These are phyloP conservation scores for Penicillium psychrosexuale DNA, from an alignment of 2,329 filamentous ascomycete species.

Conservation along the genomic window DNA sequence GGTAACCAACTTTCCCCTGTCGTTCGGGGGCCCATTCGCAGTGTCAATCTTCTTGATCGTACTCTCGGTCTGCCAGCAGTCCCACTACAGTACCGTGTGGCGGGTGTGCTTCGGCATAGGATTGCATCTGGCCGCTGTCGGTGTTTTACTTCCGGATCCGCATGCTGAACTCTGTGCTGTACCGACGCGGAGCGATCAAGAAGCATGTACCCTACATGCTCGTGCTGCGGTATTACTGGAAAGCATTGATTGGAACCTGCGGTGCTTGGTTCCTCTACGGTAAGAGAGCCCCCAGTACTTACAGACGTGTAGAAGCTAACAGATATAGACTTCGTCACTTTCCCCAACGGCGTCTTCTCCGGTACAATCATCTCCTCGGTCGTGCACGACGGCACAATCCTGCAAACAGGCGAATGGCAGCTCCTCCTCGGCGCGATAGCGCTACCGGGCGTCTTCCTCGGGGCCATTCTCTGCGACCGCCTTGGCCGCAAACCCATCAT, in stretches of 20 bases:
- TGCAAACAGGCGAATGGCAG: slow-evolving; percentile 49
- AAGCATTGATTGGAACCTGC: slow-evolving; percentile 51
- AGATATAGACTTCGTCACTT: slow-evolving; percentile 41
- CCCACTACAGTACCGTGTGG: slow-evolving; percentile 46
- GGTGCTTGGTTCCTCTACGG: slow-evolving; percentile 56
- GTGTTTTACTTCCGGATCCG: slow-evolving; percentile 57
- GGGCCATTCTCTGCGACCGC: slow-evolving; percentile 48
- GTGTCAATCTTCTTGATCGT: slow-evolving; percentile 50
- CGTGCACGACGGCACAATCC: slow-evolving; percentile 39
- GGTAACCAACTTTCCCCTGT: slow-evolving; percentile 46
- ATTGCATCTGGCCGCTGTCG: slow-evolving; percentile 50
- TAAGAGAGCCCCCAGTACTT: not conserved
- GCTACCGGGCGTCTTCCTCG: slow-evolving; percentile 51
- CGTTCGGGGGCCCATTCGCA: slow-evolving; percentile 42
- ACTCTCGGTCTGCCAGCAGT: slow-evolving; percentile 36
- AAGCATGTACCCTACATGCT: slow-evolving; percentile 50
- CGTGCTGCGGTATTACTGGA: slow-evolving; percentile 55
- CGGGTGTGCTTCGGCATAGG: slow-evolving; percentile 51
- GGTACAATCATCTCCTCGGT: slow-evolving; percentile 45
- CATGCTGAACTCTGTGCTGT: slow-evolving; percentile 53
- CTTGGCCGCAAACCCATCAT: slow-evolving; percentile 52
- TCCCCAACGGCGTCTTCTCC: slow-evolving; percentile 50
- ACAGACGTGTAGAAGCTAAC: not conserved
- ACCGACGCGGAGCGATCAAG: slow-evolving; percentile 55
- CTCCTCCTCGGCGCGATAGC: slow-evolving; percentile 43